Conservation (phyloP, 2,329 filamentous ascomycete genomes). For the Orbilia brochopaga region DNA sequence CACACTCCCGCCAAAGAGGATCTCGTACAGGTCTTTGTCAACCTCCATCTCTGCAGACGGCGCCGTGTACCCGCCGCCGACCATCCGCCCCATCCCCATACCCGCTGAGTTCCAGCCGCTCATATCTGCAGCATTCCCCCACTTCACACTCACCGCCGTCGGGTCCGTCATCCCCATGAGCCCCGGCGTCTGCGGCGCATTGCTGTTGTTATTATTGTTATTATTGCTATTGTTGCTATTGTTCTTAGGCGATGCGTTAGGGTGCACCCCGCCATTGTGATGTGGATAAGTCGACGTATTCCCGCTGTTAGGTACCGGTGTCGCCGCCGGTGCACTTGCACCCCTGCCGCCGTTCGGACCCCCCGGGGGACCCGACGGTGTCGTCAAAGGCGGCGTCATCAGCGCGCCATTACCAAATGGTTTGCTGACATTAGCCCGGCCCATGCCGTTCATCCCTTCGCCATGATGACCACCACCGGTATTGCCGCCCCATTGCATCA, state of each 20-base stretch:
- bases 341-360: constrained; percentile 24
- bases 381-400: constrained; percentile 44
- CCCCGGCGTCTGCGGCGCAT: constrained; percentile 16
- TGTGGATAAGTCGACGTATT: constrained; percentile 23
- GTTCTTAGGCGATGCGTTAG: constrained; percentile 30
- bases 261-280: constrained; percentile 17
- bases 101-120: constrained; percentile 26
- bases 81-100: constrained; percentile 45
- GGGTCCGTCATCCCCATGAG: constrained; percentile 46
- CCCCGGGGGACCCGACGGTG: constrained; percentile 21
- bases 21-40: constrained; percentile 50
- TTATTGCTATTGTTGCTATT: constrained; percentile 10
- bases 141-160: constrained; percentile 44
- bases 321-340: constrained; percentile 43
- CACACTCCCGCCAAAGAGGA: constrained; percentile 36
- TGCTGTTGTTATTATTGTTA: constrained; percentile 5
- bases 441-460: constrained; percentile 33
- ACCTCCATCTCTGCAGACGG: constrained; percentile 42
- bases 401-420: constrained; percentile 42
- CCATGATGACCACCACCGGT: constrained; percentile 8
- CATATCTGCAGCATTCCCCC: constrained; percentile 30
- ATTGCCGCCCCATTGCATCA: constrained; percentile 18
- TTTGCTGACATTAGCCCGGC: constrained; percentile 30
- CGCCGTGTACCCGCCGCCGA: constrained; percentile 23
- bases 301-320: constrained; percentile 14